phyloP scores from a whole-genome alignment of 805 yeast species.

The Saccharomycopsis fermentans region DNA sequence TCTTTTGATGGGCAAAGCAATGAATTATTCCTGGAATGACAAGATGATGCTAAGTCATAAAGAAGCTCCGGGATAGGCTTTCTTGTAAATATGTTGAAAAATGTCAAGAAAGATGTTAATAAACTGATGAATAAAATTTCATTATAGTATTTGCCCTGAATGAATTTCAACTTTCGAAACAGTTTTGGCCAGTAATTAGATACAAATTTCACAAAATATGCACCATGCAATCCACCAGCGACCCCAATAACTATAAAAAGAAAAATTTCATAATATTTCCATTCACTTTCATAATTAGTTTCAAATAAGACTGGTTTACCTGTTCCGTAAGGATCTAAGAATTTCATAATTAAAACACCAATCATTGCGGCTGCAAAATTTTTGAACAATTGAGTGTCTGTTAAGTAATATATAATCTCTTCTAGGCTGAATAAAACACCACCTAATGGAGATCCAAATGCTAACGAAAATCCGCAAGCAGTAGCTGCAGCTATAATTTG shows the following conservation, averaged over 20 bases:
- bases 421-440: conserved; percentile 48
- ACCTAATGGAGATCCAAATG: conserved; percentile 52
- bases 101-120: conserved; percentile 38
- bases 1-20: conserved; percentile 24
- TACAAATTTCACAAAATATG: conserved; percentile 36
- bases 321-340: conserved; percentile 49
- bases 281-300: conserved; percentile 39
- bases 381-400: conserved; percentile 44
- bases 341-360: conserved; percentile 41
- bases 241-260: conserved; percentile 39
- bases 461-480: conserved; percentile 49
- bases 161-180: conserved; percentile 27
- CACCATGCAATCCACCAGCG: conserved; percentile 47
- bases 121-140: conserved; percentile 38
- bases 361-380: conserved; percentile 47
- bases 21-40: conserved; percentile 22
- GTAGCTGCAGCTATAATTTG: conserved; percentile 48
- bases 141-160: conserved; percentile 30
- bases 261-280: conserved; percentile 40
- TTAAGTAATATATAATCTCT: conserved; percentile 45
- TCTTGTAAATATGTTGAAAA: conserved; percentile 39
- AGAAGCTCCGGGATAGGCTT: conserved; percentile 41
- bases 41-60: conserved; percentile 40
- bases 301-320: conserved; percentile 49
- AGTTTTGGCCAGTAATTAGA: conserved; percentile 30